Evolutionary conservation across 2,329 filamentous ascomycete genomes (phyloP).

Genomic region (Byssochlamys sp.): DNA sequence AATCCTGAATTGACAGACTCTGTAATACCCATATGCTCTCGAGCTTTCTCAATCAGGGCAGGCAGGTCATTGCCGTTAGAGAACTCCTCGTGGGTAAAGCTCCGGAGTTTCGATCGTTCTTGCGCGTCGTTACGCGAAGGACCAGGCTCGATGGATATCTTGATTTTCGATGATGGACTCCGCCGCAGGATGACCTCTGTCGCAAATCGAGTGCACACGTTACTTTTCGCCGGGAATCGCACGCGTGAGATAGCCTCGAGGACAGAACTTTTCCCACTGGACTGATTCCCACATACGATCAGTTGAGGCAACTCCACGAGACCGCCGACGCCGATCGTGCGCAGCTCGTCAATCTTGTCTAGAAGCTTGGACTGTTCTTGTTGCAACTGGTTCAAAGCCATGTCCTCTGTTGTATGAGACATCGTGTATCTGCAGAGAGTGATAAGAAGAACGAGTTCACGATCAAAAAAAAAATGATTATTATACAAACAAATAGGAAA

Average conservation of each 20-base stretch:
- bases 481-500: no score
- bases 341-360: no score
- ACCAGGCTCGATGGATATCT: slow-evolving; percentile 1
- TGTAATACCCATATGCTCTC: slow-evolving; percentile 42
- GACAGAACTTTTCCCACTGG: slow-evolving; percentile 8
- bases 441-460: no score
- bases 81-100: slow-evolving; percentile 7
- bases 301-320: no score
- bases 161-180: not conserved
- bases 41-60: slow-evolving; percentile 43
- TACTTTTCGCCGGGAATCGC: slow-evolving; percentile 4
- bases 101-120: not conserved
- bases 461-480: no score
- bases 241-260: slow-evolving; percentile 7
- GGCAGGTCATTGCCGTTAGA: slow-evolving; percentile 25
- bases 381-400: not conserved
- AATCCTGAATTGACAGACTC: slow-evolving; percentile 6
- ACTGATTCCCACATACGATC: slow-evolving; percentile 5
- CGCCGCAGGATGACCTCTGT: slow-evolving; percentile 4
- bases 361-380: slow-evolving; percentile 1
- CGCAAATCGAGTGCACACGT: slow-evolving; percentile 6
- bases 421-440: no score
- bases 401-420: no score
- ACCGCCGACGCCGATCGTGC: no score
- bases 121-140: not conserved